Base-by-base conservation (phyloP, 495 filamentous ascomycete genomes). In the Podospora pseudocomata region DNA sequence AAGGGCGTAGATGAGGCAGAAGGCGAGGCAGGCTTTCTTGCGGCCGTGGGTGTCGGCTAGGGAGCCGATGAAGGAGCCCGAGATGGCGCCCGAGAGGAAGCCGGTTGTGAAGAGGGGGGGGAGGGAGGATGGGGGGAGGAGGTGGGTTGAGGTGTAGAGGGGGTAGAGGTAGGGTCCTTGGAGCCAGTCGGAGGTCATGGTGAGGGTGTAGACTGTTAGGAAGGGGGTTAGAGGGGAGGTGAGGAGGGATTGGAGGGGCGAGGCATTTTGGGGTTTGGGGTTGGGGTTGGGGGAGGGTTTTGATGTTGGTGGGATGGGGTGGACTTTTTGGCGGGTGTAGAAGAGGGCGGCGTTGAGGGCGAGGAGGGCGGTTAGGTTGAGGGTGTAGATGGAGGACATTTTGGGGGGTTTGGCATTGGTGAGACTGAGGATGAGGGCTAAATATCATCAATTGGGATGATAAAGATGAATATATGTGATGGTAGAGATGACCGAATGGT, bases 111-210 rank as follows among this genome's bases (percentile, higher is more conserved):
- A 87, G 61, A 87, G 77, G 11, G 75, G 72, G 2, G 84, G 80
- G 55, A 87, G 80, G 0, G 79, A 68, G 26, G 73, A 68, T n/a
- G 85, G 79, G 2, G 80, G 63, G 30, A 87, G 73, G 9, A 70
- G 72, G 73, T 85, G 82, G 76, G 85, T 79, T 65, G 85, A 80
- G 49, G 62, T 79, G 73, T 87, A 87, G 26, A 88, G 76, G 19
- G 84, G 80, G 75, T 86, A 86, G 20, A 87, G 78, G 73, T 82
- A 84, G 6, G 85, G 82, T 27, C 84, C 84, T 79, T 87, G 84
- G 56, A 86, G 77, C 83, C 84, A 86, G 71, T 87, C 84, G n/a
- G 85, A 79, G 67, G 78, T 79, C 78, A 81, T 81, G 16, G 81
- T 77, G 7, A 87, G 81, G 32, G 75, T 77, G 65, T 86, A 87